A percentile compares a stretch with the other conserved stretches of the same genome.
Conservation (phyloP, 371 early-diverging fungal species). For the Lichtheimia corymbifera region DNA sequence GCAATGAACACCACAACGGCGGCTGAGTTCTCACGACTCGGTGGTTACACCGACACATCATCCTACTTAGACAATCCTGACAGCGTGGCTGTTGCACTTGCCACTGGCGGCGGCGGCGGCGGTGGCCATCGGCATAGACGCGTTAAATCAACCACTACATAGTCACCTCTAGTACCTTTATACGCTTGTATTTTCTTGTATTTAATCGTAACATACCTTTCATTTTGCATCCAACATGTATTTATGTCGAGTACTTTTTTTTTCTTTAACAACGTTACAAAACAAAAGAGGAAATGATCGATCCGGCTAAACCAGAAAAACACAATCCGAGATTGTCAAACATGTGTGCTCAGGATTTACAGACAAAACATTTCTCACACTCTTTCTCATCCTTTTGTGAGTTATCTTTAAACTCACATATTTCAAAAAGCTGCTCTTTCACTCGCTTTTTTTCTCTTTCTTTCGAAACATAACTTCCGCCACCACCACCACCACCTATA, state of each 20-base stretch:
- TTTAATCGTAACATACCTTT: conserved; percentile 3
- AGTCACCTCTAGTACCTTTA: not conserved
- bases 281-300: too few species aligned
- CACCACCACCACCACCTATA: too few species aligned
- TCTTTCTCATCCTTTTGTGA: too few species aligned
- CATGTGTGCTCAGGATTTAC: too few species aligned
- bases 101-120: not conserved
- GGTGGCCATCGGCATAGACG: conserved; percentile 15
- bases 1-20: too few species aligned
- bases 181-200: not conserved
- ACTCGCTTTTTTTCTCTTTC: not conserved
- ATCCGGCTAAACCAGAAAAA: conserved; percentile 3
- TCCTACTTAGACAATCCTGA: not conserved
- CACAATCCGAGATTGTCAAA: conserved; percentile 1
- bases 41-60: too few species aligned
- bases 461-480: not conserved
- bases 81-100: conserved; percentile 2
- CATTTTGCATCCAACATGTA: not conserved
- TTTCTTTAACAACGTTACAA: not conserved
- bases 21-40: too few species aligned
- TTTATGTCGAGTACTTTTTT: not conserved
- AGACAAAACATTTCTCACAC: too few species aligned
- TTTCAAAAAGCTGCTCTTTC: not conserved
- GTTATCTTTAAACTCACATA: too few species aligned
- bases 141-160: conserved; percentile 12